Base-by-base conservation (phyloP, 768 basidiomycete genomes). In the Tremella fuciformis region DNA sequence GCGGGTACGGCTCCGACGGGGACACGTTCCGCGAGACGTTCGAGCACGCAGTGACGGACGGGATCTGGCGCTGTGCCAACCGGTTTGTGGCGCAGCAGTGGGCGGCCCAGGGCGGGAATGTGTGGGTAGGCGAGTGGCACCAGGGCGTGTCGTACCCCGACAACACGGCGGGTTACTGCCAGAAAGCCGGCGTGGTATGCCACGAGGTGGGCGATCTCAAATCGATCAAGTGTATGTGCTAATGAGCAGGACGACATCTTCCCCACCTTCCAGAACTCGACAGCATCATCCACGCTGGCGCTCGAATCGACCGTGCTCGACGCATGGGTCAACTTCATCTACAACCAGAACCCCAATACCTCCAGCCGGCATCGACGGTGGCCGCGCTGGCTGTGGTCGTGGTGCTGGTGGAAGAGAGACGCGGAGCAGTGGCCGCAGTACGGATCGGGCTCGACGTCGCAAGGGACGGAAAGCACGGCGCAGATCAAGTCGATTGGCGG, bases 101-200 rank as follows among this genome's bases (percentile, higher is more conserved):
- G 71, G 61, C 60, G 7, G 38, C 24, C 16, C 38, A 9, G 3
- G 67, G 67, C 0, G 71, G 69, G 18, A 69, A 68, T 18, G 71
- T 75, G 8, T 75, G 69, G 69, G 64, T 73, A 0, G 74, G 67
- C 25, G 71, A 75, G 55, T 75, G 67, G 67, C 55, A 15, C 13
- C 52, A 63, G 41, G 74, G 74, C 0, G 55, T 50, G 4, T 63
- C 55, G 37, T 75, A 75, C 59, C 48, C 57, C 44, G 50, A 24
- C 29, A 71, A 73, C 59, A 38, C 13, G 7, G 60, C 59, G 15
- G 59, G 57, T 9, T 71, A 70, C 51, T 69, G 74, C 39, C 22
- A 8, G 13, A 19, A 26, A 13, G 39, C 53, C n/a, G 66, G 71
- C 2, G 60, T 53, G 40, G 71, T 73, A 9, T 75, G 74, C 55